Conservation (phyloP, 1,284 basidiomycete species). For the Cutaneotrichosporon arboriforme region DNA sequence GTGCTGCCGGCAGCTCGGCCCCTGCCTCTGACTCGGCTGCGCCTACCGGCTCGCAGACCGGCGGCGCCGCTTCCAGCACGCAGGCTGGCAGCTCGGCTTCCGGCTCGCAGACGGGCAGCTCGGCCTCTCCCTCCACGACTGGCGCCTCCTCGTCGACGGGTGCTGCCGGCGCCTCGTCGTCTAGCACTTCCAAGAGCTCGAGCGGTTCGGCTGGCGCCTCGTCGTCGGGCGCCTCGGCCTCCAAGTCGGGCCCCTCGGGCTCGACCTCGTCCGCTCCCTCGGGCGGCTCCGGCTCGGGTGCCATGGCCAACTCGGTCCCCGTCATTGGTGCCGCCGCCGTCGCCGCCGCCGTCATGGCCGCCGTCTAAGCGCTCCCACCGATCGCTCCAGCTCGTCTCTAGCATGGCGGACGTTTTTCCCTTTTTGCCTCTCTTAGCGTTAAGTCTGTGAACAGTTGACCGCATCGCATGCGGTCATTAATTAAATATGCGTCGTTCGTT, state of each 20-base stretch:
- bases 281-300: not conserved
- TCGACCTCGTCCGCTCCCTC: not conserved
- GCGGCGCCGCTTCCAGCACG: not conserved
- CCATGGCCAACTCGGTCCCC: constrained; percentile 4
- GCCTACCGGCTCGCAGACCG: not conserved
- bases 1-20: not conserved
- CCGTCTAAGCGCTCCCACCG: constrained; percentile 4
- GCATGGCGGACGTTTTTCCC: not conserved
- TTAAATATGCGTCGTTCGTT: constrained; percentile 5
- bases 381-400: not conserved
- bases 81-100: not conserved
- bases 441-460: no score
- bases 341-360: constrained; percentile 3
- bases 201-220: not conserved
- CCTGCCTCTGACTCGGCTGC: not conserved
- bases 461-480: not conserved
- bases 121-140: not conserved
- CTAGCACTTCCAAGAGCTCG: not conserved
- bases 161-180: no score
- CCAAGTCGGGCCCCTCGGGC: not conserved
- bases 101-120: no score
- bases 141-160: not conserved
- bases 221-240: not conserved
- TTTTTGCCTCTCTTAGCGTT: not conserved
- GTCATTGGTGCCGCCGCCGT: constrained; percentile 8